Evolutionary conservation across 2,329 filamentous ascomycete species (phyloP).

Genomic region (Colletotrichum somersetense): DNA sequence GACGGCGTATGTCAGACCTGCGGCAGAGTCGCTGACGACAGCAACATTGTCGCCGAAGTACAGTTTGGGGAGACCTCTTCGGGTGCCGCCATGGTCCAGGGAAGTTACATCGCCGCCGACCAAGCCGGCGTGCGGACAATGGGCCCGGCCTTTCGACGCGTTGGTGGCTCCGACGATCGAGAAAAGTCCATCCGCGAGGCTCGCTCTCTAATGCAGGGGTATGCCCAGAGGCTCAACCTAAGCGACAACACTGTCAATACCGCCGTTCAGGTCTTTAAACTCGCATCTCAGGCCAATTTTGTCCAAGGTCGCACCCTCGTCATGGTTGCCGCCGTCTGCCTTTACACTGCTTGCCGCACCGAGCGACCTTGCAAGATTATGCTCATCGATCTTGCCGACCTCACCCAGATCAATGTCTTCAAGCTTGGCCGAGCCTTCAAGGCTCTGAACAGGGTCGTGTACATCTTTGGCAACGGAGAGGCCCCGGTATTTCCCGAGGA

Average conservation of each 20-base stretch:
- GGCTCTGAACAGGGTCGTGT: conserved; percentile 64
- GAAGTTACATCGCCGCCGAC: conserved; percentile 87
- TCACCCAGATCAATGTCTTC: conserved; percentile 88
- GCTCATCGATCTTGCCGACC: conserved; percentile 95
- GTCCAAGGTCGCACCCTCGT: conserved; percentile 87
- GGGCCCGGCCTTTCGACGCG: conserved; percentile 71
- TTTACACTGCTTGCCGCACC: conserved; percentile 89
- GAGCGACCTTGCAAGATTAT: conserved; percentile 85
- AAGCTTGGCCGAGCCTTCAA: conserved; percentile 92
- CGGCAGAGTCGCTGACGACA: conserved; percentile 85
- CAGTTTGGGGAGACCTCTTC: conserved; percentile 89
- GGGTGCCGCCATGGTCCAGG: conserved; percentile 91
- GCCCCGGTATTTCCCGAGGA: conserved; percentile 86
- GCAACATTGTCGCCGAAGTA: conserved; percentile 92
- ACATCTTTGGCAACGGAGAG: conserved; percentile 54
- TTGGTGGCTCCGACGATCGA: conserved; percentile 69
- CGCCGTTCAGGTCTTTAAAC: conserved; percentile 80
- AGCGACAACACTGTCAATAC: conserved; percentile 71
- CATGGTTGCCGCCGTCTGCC: conserved; percentile 88
- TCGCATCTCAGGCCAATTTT: conserved; percentile 81
- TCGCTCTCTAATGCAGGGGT: conserved; percentile 70
- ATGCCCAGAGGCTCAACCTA: conserved; percentile 71
- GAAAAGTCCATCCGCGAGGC: conserved; percentile 72
- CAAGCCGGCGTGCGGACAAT: conserved; percentile 82
- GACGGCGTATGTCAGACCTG: conserved; percentile 84